Percentiles rank a stretch among this genome's conserved stretches.
phyloP scores from a whole-genome alignment of 768 basidiomycete species.

The Mycena galericulata region DNA sequence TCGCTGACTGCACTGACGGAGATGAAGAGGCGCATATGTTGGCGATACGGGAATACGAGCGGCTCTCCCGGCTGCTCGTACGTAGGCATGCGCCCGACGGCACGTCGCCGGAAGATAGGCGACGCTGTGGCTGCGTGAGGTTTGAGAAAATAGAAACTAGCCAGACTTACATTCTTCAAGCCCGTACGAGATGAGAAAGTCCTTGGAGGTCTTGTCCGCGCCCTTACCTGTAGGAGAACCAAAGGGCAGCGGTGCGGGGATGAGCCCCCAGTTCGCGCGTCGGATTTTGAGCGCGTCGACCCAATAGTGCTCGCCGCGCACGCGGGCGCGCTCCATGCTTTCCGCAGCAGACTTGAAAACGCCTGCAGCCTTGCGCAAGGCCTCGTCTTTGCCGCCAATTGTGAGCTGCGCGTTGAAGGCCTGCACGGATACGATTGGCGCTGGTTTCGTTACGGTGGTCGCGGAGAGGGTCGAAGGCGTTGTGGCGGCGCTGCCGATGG shows the following conservation, averaged over 20 bases:
- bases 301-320: slow-evolving; percentile 83
- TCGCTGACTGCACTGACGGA: slow-evolving; percentile 55
- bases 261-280: slow-evolving; percentile 82
- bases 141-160: background rate
- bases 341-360: slow-evolving; percentile 78
- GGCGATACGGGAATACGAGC: slow-evolving; percentile 75
- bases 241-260: slow-evolving; percentile 80
- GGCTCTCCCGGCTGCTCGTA: slow-evolving; percentile 55
- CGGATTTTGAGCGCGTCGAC: slow-evolving; percentile 83
- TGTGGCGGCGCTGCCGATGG: slow-evolving; percentile 20
- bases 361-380: slow-evolving; percentile 77
- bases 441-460: slow-evolving; percentile 73
- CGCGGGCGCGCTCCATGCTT: slow-evolving; percentile 72
- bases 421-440: slow-evolving; percentile 73
- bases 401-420: slow-evolving; percentile 79
- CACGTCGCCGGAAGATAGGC: slow-evolving; percentile 70
- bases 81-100: slow-evolving; percentile 75
- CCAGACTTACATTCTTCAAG: slow-evolving; percentile 79
- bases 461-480: slow-evolving; percentile 59
- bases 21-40: slow-evolving; percentile 71
- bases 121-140: slow-evolving; percentile 62
- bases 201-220: slow-evolving; percentile 83
- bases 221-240: slow-evolving; percentile 81
- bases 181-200: slow-evolving; percentile 84
- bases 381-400: slow-evolving; percentile 85